Evolutionary conservation across 139 green algal species (phyloP), one percentile per base, ranked within the genome.

Genomic region (Chlamydomonas eustigma): DNA sequence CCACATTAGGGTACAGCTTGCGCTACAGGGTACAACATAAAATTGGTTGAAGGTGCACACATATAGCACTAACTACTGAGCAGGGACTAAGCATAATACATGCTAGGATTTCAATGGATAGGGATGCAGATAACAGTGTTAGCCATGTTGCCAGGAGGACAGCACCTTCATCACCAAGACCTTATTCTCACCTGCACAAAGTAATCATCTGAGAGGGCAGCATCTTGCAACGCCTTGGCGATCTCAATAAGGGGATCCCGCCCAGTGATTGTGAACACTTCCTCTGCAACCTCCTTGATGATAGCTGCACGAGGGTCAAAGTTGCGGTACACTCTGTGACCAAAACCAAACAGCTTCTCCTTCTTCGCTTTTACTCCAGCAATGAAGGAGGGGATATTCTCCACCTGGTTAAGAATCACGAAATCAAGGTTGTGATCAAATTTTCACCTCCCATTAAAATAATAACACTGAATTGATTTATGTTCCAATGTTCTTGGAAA

Each of bases 1-100:
- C 96, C 4, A 99, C 96, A 77, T 99, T 99, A 77, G 96, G 96
- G 90, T 99, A 99, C 4, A 99, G 92, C 82, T 98, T 97, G 78
- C 96, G 93, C 44, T 77, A 58, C 32, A 32, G 66, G 28, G 66
- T 51, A 34, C 32, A 63, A 63, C 22, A 22, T 24, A 63, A 28
- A n/a, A n/a, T n/a, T n/a, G n/a, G n/a, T n/a, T n/a, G n/a, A n/a
- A n/a, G n/a, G n/a, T n/a, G n/a, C n/a, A n/a, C n/a, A n/a, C n/a
- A n/a, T n/a, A n/a, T n/a, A n/a, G n/a, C n/a, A n/a, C n/a, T n/a
- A n/a, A n/a, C n/a, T n/a, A n/a, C n/a, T n/a, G n/a, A n/a, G n/a
- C n/a, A n/a, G n/a, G n/a, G n/a, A n/a, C n/a, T n/a, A n/a, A n/a
- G n/a, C n/a, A n/a, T n/a, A n/a, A n/a, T n/a, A n/a, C n/a, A n/a